Percentiles rank a stretch among this genome's conserved stretches.
These are phyloP conservation scores for Oryza australiensis DNA, from an alignment of 176 grass and related monocot species.

Conservation along the genomic window DNA sequence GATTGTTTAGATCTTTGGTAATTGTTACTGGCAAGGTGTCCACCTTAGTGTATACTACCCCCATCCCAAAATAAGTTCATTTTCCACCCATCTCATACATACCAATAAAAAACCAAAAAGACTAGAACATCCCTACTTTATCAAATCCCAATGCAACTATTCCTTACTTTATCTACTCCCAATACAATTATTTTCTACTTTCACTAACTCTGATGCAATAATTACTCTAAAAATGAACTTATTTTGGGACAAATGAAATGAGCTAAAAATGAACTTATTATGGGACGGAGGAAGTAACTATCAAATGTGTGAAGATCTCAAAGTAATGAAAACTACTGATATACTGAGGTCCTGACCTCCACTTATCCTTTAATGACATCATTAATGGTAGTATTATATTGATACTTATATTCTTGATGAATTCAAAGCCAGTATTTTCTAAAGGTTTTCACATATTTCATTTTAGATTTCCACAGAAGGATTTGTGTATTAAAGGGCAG, in stretches of 20 bases:
- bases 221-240: too few species aligned
- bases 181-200: too few species aligned
- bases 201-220: too few species aligned
- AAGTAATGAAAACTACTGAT: slow-evolving; percentile 1
- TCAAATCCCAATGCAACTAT: too few species aligned
- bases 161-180: too few species aligned
- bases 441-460: not conserved
- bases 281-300: too few species aligned
- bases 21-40: not conserved
- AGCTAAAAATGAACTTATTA: too few species aligned
- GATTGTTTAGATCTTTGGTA: not conserved
- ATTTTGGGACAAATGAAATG: too few species aligned
- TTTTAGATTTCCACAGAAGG: not conserved
- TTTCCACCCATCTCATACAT: too few species aligned
- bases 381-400: not conserved
- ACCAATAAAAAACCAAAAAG: too few species aligned
- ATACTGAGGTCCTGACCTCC: not conserved
- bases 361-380: slow-evolving; percentile 3
- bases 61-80: too few species aligned
- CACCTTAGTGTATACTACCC: not conserved
- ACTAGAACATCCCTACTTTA: too few species aligned
- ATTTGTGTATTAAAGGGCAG: not conserved
- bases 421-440: not conserved
- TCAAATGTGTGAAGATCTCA: not conserved
- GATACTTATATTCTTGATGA: not conserved